phyloP scores from a whole-genome alignment of 2,329 filamentous ascomycete species.

The Aureobasidium melanogenum region DNA sequence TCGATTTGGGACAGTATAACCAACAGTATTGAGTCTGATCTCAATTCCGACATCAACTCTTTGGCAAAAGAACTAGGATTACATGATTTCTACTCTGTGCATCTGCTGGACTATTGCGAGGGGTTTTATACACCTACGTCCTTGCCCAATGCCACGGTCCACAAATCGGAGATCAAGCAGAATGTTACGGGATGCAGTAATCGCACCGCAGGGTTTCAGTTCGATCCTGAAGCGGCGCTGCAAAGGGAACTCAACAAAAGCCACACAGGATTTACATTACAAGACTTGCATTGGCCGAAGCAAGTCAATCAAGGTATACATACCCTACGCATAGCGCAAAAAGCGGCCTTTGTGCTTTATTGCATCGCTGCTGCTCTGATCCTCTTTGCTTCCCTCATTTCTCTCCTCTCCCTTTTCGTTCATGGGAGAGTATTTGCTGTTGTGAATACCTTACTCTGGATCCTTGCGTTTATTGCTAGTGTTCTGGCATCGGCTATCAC shows the following conservation, averaged over 20 bases:
- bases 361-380: slow-evolving; percentile 47
- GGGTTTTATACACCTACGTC: slow-evolving; percentile 37
- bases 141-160: slow-evolving; percentile 34
- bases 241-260: slow-evolving; percentile 38
- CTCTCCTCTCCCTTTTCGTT: slow-evolving; percentile 37
- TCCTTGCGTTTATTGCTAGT: slow-evolving; percentile 48
- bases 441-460: slow-evolving; percentile 41
- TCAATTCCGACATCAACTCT: slow-evolving; percentile 33
- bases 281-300: slow-evolving; percentile 47
- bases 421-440: slow-evolving; percentile 38
- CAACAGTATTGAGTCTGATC: slow-evolving; percentile 28
- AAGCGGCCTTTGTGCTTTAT: slow-evolving; percentile 51
- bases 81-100: slow-evolving; percentile 52
- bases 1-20: slow-evolving; percentile 24
- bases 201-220: slow-evolving; percentile 45
- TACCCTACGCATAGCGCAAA: slow-evolving; percentile 40
- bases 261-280: slow-evolving; percentile 39
- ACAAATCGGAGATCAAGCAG: slow-evolving; percentile 29
- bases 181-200: slow-evolving; percentile 50
- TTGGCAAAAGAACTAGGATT: slow-evolving; percentile 43
- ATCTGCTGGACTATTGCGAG: slow-evolving; percentile 53
- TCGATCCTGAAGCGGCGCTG: slow-evolving; percentile 45
- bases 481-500: slow-evolving; percentile 68
- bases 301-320: slow-evolving; percentile 45
- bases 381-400: slow-evolving; percentile 40